A percentile compares a stretch with the other conserved stretches of the same genome.
Evolutionary conservation across 768 basidiomycete genomes (phyloP).

Genomic region (Pholiota microspora): DNA sequence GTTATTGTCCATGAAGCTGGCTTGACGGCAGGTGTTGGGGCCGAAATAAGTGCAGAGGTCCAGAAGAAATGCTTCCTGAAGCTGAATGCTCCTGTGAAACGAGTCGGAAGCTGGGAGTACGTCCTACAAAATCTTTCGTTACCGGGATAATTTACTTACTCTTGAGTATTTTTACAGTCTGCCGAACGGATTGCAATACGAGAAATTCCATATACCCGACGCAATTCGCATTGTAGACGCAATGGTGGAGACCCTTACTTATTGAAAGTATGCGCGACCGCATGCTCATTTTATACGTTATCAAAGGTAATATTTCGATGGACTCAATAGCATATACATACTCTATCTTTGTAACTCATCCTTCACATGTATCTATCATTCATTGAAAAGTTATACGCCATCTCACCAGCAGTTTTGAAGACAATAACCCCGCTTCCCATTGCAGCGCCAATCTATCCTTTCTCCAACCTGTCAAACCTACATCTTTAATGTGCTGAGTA

Average conservation of each 20-base stretch:
- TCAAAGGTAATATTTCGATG: background rate
- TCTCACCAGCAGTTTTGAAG: slow-evolving; percentile 39
- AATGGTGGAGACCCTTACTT: slow-evolving; percentile 78
- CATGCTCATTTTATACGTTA: background rate
- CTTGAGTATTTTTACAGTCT: slow-evolving; percentile 42
- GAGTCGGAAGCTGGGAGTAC: slow-evolving; percentile 94
- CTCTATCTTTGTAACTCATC: background rate
- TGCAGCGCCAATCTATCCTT: slow-evolving; percentile 43
- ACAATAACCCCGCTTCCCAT: slow-evolving; percentile 53
- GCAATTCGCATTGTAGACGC: slow-evolving; percentile 80
- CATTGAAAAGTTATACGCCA: slow-evolving; percentile 43
- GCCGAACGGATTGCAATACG: slow-evolving; percentile 82
- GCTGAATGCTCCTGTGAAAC: slow-evolving; percentile 81
- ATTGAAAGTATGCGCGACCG: slow-evolving; percentile 31
- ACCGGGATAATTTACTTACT: background rate
- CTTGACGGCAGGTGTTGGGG: slow-evolving; percentile 82
- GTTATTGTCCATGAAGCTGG: slow-evolving; percentile 94
- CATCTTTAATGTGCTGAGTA: slow-evolving; percentile 25
- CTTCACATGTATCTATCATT: slow-evolving; percentile 8
- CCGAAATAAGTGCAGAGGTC: slow-evolving; percentile 88
- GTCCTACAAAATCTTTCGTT: slow-evolving; percentile 30
- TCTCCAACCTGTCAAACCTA: slow-evolving; percentile 39
- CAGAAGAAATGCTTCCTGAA: slow-evolving; percentile 88
- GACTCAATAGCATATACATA: background rate
- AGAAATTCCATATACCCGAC: slow-evolving; percentile 93